Percentiles rank a stretch among this genome's conserved stretches.
Conservation (phyloP, 176 grass and related monocot species). For the Eragrostis curvula region DNA sequence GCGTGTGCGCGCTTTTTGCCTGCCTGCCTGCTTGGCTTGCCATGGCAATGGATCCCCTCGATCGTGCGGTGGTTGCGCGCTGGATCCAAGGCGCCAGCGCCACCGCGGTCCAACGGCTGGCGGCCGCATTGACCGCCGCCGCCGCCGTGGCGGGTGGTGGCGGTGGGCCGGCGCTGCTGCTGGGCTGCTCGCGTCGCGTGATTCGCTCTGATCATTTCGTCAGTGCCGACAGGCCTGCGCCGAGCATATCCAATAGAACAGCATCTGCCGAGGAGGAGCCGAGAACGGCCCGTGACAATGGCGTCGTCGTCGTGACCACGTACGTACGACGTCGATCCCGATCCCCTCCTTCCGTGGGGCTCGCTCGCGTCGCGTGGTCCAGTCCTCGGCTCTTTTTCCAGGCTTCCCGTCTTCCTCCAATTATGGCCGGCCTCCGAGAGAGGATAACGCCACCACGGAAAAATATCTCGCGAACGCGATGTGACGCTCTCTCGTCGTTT, state of each 20-base stretch:
- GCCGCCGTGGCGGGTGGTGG: neutral
- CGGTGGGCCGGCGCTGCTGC: neutral
- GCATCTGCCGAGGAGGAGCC: neutral
- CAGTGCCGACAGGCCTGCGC: neutral
- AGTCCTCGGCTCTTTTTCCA: too few relatives aligned
- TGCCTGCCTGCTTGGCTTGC: too few relatives aligned
- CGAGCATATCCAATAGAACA: neutral
- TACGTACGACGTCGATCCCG: neutral
- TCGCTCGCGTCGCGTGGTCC: too few relatives aligned
- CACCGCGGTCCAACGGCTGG: too few relatives aligned
- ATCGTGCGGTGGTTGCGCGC: neutral
- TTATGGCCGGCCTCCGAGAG: neutral
- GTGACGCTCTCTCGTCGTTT: too few relatives aligned
- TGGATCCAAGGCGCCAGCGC: neutral
- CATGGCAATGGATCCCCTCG: neutral
- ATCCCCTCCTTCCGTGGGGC: neutral
- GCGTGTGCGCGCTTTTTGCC: too few relatives aligned
- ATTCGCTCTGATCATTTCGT: neutral
- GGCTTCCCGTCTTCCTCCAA: neutral
- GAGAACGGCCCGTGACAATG: neutral
- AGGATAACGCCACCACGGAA: neutral
- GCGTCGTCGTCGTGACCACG: neutral
- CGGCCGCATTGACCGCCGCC: neutral
- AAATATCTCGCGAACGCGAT: too few relatives aligned
- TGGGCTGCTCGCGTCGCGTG: neutral